Base-by-base conservation (phyloP, 768 basidiomycete species). In the Cystofilobasidium macerans region DNA sequence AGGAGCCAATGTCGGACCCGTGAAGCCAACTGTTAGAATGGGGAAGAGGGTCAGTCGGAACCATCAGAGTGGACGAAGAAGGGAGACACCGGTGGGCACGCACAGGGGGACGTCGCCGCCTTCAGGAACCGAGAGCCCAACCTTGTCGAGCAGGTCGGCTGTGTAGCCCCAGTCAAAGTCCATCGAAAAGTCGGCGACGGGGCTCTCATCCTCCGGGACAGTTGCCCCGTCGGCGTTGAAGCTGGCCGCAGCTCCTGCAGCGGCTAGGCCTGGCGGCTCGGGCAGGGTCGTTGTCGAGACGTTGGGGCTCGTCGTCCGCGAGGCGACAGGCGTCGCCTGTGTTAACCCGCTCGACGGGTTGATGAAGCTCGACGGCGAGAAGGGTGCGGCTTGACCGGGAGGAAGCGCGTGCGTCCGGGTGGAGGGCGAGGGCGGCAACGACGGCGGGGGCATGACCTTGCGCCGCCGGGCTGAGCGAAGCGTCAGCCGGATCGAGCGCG, bases 401-500 rank as follows among this genome's bases (percentile, higher is more conserved):
- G 54, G 38, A 32, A 43, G 24, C 14, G 60, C 35, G 1, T 26
- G 16, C 18, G 30, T 43, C 18, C 53, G 61, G 26, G 20, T 18
- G 11, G 59, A 82, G 82, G 18, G 85, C 82, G 22, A 77, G 74
- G 36, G 40, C 63, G 60, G 59, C 38, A 66, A 43, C 51, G 84
- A 83, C 16, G 79, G 76, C 0, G 79, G 71, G 53, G 78, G 78
- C 26, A 78, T 75, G 45, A 76, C 73, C 54, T 77, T 75, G 30
- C 75, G 72, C 40, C 74, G 71, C 5, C 76, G 72, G 32, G 79
- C 79, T 62, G 73, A 71, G 1, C 89, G 89, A 61, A 95, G 75
- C 86, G 94, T 94, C 47, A 93, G 78, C 69, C 89, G 87, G 24
- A 97, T 79, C 6, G 90, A 93, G 42, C 90, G 76, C 12, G 92